phyloP scores from a whole-genome alignment of 2,329 filamentous ascomycete species.

The Pleoardoris graminearum region DNA sequence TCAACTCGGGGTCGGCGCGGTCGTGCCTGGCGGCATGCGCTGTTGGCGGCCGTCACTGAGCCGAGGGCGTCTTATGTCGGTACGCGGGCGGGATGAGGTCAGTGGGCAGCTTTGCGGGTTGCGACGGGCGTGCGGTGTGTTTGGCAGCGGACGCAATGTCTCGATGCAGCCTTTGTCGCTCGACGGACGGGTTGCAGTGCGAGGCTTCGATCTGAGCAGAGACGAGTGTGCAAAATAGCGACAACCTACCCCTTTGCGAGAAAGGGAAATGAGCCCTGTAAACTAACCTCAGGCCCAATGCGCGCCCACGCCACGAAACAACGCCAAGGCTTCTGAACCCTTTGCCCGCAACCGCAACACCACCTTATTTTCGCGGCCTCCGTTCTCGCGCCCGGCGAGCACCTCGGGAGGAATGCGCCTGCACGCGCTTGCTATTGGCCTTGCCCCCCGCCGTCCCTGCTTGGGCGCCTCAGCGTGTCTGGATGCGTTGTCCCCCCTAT shows the following conservation, averaged over 20 bases:
- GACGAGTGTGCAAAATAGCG: neutral
- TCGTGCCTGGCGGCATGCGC: constrained; percentile 26
- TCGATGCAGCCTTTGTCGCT: neutral
- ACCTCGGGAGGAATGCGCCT: neutral
- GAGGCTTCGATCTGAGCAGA: neutral
- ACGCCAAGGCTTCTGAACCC: constrained; percentile 11
- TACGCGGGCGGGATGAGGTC: constrained; percentile 14
- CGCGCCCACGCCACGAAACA: constrained; percentile 18
- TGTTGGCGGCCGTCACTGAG: constrained; percentile 19
- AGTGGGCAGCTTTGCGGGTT: constrained; percentile 1
- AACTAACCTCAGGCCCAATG: constrained; percentile 14
- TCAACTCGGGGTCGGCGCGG: constrained; percentile 22
- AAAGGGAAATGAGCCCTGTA: constrained; percentile 17
- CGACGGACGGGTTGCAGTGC: neutral
- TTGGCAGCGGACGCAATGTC: neutral
- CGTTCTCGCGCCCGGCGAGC: neutral
- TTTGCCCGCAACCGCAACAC: constrained; percentile 3
- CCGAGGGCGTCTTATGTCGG: constrained; percentile 15
- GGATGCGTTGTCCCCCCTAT: constrained; percentile 23
- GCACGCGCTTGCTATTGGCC: constrained; percentile 10
- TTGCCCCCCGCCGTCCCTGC: constrained; percentile 11
- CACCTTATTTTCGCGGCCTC: neutral
- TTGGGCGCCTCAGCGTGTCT: constrained; percentile 11
- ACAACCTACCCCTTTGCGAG: constrained; percentile 13
- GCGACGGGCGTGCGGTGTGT: constrained; percentile 1